These are phyloP conservation scores for Oryza meyeriana DNA, from an alignment of 176 grass and related monocot species.

Conservation along the genomic window DNA sequence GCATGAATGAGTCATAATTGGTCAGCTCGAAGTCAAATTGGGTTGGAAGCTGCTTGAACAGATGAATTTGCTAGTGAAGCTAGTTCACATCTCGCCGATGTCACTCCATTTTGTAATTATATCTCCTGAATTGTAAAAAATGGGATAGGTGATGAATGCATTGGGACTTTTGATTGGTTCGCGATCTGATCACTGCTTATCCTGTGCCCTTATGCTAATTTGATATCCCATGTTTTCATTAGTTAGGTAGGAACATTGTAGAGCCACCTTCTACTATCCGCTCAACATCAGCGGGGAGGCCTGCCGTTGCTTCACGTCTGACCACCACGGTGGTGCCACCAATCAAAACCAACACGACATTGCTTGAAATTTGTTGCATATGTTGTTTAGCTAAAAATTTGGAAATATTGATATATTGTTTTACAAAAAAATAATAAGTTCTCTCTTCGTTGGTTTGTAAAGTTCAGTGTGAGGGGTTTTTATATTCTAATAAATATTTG, in stretches of 20 bases:
- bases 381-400: too few relatives aligned
- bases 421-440: too few relatives aligned
- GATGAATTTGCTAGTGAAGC: conserved; percentile 30
- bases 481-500: too few relatives aligned
- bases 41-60: neutral
- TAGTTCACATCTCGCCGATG: neutral
- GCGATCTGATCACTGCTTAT: too few relatives aligned
- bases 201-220: too few relatives aligned
- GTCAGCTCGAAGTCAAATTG: conserved; percentile 23
- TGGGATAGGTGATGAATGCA: neutral
- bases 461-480: too few relatives aligned
- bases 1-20: too few relatives aligned
- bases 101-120: neutral
- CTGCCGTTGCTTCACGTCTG: conserved; percentile 56
- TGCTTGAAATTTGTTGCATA: too few relatives aligned
- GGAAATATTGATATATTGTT: too few relatives aligned
- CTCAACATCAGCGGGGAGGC: conserved; percentile 75
- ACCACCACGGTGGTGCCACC: conserved; percentile 68
- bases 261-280: conserved; percentile 64
- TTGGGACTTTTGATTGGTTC: neutral
- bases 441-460: too few relatives aligned
- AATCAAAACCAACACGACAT: conserved; percentile 57
- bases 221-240: too few relatives aligned
- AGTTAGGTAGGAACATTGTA: conserved; percentile 84
- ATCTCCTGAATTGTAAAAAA: neutral